Percentiles rank a stretch among this genome's conserved stretches.
Conservation (phyloP, 2,329 filamentous ascomycete genomes). For the Fusarium sp. region DNA sequence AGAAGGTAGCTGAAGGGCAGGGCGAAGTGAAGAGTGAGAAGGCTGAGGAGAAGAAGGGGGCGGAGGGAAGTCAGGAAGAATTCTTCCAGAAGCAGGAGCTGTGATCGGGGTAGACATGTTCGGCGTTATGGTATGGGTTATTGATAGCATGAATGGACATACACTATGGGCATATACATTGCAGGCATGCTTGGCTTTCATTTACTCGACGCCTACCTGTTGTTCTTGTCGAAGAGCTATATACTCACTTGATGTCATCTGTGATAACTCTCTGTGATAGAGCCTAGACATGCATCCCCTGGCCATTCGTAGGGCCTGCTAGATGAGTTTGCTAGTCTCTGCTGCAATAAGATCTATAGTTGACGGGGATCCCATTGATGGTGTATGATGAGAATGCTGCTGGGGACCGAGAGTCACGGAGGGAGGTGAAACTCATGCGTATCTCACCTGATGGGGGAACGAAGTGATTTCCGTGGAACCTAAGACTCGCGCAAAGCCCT, state of each 20-base stretch:
- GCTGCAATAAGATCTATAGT: not conserved
- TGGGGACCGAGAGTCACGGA: not conserved
- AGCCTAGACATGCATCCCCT: not conserved
- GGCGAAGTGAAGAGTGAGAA: constrained; percentile 26
- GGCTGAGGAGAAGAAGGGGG: constrained; percentile 34
- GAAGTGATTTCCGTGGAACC: not conserved
- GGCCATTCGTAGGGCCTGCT: not conserved
- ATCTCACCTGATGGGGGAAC: not conserved
- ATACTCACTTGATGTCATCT: not conserved
- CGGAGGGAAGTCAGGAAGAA: constrained; percentile 54
- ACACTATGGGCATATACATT: not conserved
- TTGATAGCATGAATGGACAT: constrained; percentile 9
- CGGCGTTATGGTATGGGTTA: constrained; percentile 24
- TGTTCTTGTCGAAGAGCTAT: not conserved
- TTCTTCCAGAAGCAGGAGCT: constrained; percentile 61
- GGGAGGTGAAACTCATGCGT: not conserved
- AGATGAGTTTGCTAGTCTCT: not conserved
- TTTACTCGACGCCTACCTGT: not conserved
- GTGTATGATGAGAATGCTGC: not conserved
- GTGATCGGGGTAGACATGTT: constrained; percentile 7
- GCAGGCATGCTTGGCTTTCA: not conserved
- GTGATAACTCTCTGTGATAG: not conserved
- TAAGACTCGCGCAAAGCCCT: not conserved
- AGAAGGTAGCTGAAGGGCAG: constrained; percentile 44
- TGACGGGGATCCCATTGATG: not conserved